Conservation (phyloP, 164 flowering plant genomes). For the Macadamia tetraphylla region DNA sequence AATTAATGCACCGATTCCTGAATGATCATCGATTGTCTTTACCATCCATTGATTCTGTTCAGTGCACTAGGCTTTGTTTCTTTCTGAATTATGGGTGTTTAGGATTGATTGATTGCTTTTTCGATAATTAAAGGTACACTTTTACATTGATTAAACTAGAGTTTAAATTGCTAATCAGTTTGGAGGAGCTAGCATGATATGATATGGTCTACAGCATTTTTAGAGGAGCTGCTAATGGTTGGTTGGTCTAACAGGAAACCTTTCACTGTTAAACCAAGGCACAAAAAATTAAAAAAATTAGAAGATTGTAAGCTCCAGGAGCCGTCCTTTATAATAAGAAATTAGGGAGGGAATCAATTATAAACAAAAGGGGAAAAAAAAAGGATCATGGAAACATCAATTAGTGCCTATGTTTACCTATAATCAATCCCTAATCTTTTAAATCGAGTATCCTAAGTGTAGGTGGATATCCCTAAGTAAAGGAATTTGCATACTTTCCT, state of each 20-base stretch:
- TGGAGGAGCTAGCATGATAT: too few relatives aligned
- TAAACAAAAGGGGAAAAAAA: not conserved
- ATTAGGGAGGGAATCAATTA: constrained; percentile 12
- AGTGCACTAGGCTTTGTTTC: too few relatives aligned
- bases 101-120: too few relatives aligned
- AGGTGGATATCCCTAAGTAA: not conserved
- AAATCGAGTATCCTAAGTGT: constrained; percentile 18
- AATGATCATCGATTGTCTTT: too few relatives aligned
- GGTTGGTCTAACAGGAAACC: not conserved
- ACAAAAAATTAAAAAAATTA: not conserved
- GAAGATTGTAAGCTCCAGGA: constrained; percentile 11
- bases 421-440: constrained; percentile 16
- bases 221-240: not conserved
- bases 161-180: too few relatives aligned
- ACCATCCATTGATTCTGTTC: too few relatives aligned
- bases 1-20: too few relatives aligned
- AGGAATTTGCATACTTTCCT: not conserved
- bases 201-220: too few relatives aligned
- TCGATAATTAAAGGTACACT: too few relatives aligned
- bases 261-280: not conserved
- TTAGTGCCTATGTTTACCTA: constrained; percentile 25
- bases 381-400: constrained; percentile 24
- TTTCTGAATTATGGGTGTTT: too few relatives aligned
- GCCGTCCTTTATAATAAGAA: constrained; percentile 13
- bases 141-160: too few relatives aligned